Evolutionary conservation across 768 basidiomycete species (phyloP), one percentile per base, ranked within the genome.

Genomic region (Auriculariales sp.): DNA sequence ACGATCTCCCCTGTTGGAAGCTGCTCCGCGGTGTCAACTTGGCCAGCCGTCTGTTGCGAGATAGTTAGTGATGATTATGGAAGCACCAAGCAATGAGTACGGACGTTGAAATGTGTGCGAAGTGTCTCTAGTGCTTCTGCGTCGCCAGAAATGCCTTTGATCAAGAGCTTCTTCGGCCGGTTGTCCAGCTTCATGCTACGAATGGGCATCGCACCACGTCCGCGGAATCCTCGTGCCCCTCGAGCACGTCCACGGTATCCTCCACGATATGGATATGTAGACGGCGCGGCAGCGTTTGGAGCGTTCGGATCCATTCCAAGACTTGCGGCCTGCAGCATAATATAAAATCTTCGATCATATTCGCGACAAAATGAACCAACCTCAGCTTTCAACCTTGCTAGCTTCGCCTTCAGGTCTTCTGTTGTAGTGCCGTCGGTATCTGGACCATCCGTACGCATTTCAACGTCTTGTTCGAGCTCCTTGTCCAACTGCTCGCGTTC

Each of bases 151-250:
- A 61, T 64, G 31, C 82, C 85, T 58, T 86, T 82, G 27, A 95
- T 68, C 19, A 83, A 64, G 22, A 95, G 66, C 63, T 77, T 81
- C 67, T 80, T 84, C 9, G 91, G 85, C 15, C 91, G 78, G 59
- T 92, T 90, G 63, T 95, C 91, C 27, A 95, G 75, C 59, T 85
- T 85, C 83, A 94, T 84, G 57, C 80, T 89, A 9, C 71, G 68
- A 34, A 82, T 74, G 9, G 79, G 71, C 54, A 74, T 69, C 7
- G 69, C 71, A 34, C 72, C 73, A 24, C 58, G 36, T 12, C 77
- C 76, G 52, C 83, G 76, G 61, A 72, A 77, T 2, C 80, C 83
- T 49, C 83, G 69, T 3, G 52, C 52, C 28, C 70, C 77, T 24
- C 81, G 76, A 10, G 81, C 82, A 51, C 87, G 74, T 44, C 83